Base-by-base conservation (phyloP, 1,139 yeast species). In the Diutina ranongensis region DNA sequence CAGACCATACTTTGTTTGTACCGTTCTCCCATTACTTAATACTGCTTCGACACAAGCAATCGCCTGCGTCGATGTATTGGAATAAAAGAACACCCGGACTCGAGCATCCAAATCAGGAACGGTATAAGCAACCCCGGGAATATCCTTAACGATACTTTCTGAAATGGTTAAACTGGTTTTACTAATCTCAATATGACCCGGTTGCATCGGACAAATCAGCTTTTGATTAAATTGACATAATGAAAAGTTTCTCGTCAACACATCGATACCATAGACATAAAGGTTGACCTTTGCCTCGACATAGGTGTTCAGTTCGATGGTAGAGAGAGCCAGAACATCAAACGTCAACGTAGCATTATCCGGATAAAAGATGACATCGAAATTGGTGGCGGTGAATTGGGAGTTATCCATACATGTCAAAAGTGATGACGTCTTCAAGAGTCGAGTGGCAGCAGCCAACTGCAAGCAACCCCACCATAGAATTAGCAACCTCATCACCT, bases 71-170 rank as follows among this genome's bases (percentile, higher is more conserved):
- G 75, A 75, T 46, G 67, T 64, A 12, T 65, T 59, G 41, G 76
- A 64, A 58, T 75, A 80, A 18, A 84, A 81, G 13, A 75, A 61
- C 34, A 94, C 94, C 53, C 82, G 70, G 40, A 89, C 96, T 52
- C 86, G 75, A 5, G 97, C 99, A 59, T 92, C 99, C 53, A 92
- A 69, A 63, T 92, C 96, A 1, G 99, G 99, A 46, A 92, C 76
- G 1, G 94, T 80, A 63, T 78, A 92, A 2, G 96, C 96, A 31
- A 92, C 70, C 7, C 80, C 75, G 0, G 98, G 98, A 49, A 92
- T 74, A 49, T 73, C 61, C 12, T 64, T 58, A 1, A 76, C 65
- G 48, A 82, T 61, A 13, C 16, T 15, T 15, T 38, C 8, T n/a
- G n/a, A 13, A n/a, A 38, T 16, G 45, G 64, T 61, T 9, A 57